Base-by-base conservation (phyloP, 2,329 filamentous ascomycete genomes). In the Colletotrichum cordylinicola region DNA sequence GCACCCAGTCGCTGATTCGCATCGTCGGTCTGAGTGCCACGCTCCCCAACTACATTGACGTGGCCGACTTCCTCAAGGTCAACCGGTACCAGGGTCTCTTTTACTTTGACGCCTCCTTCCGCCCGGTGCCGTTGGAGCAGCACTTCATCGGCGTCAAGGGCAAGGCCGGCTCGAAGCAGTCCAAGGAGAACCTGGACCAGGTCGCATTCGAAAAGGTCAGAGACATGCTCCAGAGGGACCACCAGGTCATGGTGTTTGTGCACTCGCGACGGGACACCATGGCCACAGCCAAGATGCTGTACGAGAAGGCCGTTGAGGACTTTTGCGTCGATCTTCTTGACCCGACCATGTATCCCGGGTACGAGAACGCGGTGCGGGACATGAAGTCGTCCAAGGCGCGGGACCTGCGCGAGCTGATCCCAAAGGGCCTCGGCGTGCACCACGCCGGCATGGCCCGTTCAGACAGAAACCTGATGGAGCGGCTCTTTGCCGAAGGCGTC, bases 231-330 rank as follows among this genome's bases (percentile, higher is more conserved):
- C 92, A 96, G 82, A 88, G 90, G 74, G 96, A 95, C n/a, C 97
- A 99, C 81, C 97, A 99, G 83, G 91, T 99, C 79, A 99, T 99
- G 98, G 96, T 99, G 0, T 99, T 99, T 84, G 98, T 99, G 13
- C 98, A 99, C 83, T 98, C 96, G 1, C 91, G 97, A 31, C 96
- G 98, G 82, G 98, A 99, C 80, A 99, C 98, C 0, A 92, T 98
- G 79, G 91, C 94, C 77, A 98, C 96, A 2, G 96, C 97, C 61
- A 94, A 94, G 78, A 95, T 94, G 87, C 87, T 99, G 31, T 93
- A 94, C 77, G 93, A 98, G 79, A 96, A 97, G 87, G 97, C 97
- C 2, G 88, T 92, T 4, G 96, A 98, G 39, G 90, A 98, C 52
- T 90, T 92, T 58, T 95, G 94, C 78, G 87, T 92, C 13, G 94